A percentile compares a stretch with the other conserved stretches of the same genome.
These are phyloP conservation scores for Leccinum barrowsii DNA, from an alignment of 768 basidiomycete species.

Conservation along the genomic window DNA sequence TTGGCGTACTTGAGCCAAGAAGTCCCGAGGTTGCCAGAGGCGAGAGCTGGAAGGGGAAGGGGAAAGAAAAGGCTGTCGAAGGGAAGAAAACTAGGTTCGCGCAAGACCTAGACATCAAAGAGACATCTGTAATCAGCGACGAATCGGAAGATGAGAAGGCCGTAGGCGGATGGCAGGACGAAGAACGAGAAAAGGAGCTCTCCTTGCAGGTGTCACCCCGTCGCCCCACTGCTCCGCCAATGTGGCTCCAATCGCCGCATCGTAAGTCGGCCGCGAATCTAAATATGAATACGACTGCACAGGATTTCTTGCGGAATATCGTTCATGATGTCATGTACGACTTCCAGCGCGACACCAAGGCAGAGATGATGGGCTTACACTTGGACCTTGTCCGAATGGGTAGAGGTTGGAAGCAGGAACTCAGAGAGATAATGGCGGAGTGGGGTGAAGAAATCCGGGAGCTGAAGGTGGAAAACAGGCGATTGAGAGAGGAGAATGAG, in stretches of 20 bases:
- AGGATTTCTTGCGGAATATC: conserved; percentile 61
- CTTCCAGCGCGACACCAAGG: conserved; percentile 62
- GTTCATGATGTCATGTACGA: conserved; percentile 73
- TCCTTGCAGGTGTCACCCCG: conserved; percentile 60
- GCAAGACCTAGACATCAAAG: conserved; percentile 23
- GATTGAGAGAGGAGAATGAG: conserved; percentile 65
- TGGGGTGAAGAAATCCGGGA: conserved; percentile 53
- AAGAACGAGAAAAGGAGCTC: conserved; percentile 32
- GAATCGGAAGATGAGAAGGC: conserved; percentile 4
- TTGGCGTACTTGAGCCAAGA: conserved; percentile 42
- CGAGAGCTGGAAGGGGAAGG: conserved; percentile 32
- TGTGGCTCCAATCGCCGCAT: conserved; percentile 40
- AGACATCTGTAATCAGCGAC: conserved; percentile 20
- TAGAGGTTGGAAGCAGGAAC: conserved; percentile 61
- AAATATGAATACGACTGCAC: conserved; percentile 34
- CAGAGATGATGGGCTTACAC: conserved; percentile 74
- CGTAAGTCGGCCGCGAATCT: conserved; percentile 25
- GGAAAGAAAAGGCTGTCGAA: conserved; percentile 19
- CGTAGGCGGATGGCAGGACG: conserved; percentile 18
- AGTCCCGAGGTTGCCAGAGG: conserved; percentile 52
- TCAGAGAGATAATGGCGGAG: conserved; percentile 59
- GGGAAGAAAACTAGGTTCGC: conserved; percentile 49
- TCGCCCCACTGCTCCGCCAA: conserved; percentile 35
- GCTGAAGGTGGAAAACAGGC: conserved; percentile 44
- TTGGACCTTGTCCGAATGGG: conserved; percentile 72